Percentiles rank a stretch among this genome's conserved stretches.
phyloP scores from a whole-genome alignment of 805 yeast species.

The Teunomyces tritomae region DNA sequence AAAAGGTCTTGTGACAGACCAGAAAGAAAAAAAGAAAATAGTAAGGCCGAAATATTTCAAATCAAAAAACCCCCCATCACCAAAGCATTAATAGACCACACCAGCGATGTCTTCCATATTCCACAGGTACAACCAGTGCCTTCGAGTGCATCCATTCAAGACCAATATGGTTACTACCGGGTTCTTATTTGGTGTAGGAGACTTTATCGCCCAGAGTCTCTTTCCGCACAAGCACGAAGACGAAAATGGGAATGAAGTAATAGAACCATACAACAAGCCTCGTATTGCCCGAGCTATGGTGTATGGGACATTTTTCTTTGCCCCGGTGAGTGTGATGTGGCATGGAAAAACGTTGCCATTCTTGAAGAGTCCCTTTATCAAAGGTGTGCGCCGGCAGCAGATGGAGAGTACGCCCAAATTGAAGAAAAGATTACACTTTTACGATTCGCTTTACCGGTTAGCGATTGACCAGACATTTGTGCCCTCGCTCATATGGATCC shows the following conservation, averaged over 20 bases:
- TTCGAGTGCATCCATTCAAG: slow-evolving; percentile 46
- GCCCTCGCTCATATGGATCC: slow-evolving; percentile 41
- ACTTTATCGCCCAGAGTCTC: slow-evolving; percentile 38
- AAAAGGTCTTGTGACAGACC: no score
- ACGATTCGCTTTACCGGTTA: slow-evolving; percentile 27
- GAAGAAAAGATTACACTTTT: slow-evolving; percentile 13
- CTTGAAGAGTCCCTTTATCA: slow-evolving; percentile 35
- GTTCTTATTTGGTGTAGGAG: slow-evolving; percentile 41
- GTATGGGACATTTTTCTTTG: slow-evolving; percentile 38
- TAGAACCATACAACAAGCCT: slow-evolving; percentile 20
- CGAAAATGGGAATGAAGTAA: slow-evolving; percentile 14
- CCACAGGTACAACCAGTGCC: slow-evolving; percentile 20
- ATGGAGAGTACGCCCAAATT: slow-evolving; percentile 7
- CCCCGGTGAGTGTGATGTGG: slow-evolving; percentile 41
- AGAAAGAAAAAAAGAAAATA: neutral
- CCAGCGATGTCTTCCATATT: slow-evolving; percentile 7
- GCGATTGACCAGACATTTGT: slow-evolving; percentile 35
- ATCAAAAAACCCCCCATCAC: neutral
- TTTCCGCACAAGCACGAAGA: slow-evolving; percentile 31
- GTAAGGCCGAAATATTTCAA: neutral
- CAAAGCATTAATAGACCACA: neutral
- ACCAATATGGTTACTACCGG: slow-evolving; percentile 59
- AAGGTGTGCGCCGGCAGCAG: slow-evolving; percentile 9
- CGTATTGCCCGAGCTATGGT: slow-evolving; percentile 36
- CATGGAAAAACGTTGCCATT: slow-evolving; percentile 35